These are phyloP conservation scores for Dissophora globulifera DNA, from an alignment of 192 early-diverging fungal genomes.

Conservation along the genomic window DNA sequence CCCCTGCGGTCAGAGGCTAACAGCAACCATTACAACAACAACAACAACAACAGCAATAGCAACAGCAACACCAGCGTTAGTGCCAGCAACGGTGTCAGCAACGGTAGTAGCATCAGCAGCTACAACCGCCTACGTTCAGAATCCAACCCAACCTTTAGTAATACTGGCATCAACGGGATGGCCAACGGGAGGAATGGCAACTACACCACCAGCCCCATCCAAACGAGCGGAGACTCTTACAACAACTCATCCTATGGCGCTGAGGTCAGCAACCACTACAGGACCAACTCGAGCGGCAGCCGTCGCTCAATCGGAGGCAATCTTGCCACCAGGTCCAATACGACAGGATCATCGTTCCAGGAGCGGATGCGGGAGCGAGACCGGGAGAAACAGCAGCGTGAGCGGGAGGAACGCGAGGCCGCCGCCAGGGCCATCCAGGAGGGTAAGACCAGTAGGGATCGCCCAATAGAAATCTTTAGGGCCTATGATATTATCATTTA, in stretches of 20 bases:
- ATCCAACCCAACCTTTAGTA: conserved; percentile 21
- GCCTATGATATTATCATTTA: too few relatives aligned
- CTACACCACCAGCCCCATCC: background rate
- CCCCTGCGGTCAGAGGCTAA: background rate
- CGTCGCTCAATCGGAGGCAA: too few relatives aligned
- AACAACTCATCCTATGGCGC: background rate
- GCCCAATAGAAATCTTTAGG: too few relatives aligned
- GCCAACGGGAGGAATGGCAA: too few relatives aligned
- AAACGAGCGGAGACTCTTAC: background rate
- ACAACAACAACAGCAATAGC: conserved; percentile 1
- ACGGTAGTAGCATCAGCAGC: background rate
- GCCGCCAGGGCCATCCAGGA: conserved; percentile 24
- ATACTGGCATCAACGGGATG: too few relatives aligned
- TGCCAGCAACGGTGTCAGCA: background rate
- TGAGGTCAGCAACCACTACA: background rate
- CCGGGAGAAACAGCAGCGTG: conserved; percentile 31
- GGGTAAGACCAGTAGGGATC: too few relatives aligned
- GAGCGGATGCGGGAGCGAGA: conserved; percentile 45
- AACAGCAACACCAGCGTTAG: background rate
- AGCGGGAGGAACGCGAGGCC: conserved; percentile 36
- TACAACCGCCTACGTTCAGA: conserved; percentile 20
- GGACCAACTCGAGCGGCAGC: conserved; percentile 23
- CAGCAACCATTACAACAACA: background rate
- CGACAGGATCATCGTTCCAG: conserved; percentile 37
- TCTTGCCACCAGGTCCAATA: conserved; percentile 3